Evolutionary conservation across 2,329 filamentous ascomycete species (phyloP), one percentile per base, ranked within the genome.

Genomic region (Alternaria brassicae): DNA sequence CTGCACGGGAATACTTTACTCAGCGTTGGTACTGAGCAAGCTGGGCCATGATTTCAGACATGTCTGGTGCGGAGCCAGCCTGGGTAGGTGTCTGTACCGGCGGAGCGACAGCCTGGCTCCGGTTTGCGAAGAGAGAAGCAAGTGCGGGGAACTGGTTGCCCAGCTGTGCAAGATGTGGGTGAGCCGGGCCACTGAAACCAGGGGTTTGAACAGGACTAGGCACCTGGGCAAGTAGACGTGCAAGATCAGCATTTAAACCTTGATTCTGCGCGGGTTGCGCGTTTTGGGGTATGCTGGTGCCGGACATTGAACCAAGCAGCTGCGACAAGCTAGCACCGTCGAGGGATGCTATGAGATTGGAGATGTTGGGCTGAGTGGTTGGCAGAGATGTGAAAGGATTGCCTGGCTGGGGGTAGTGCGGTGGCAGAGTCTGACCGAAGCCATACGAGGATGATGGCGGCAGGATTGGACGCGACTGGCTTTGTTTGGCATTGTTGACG

Each of bases 41-140:
- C 69, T 91, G 88, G 13, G 89, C 88, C 85, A 93, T 90, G 51
- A 93, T 91, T 68, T 91, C 89, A 73, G 89, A 86, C 67, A 92
- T 88, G 66, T 83, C 80, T 34, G 80, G 77, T 51, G 60, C 58
- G 39, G 63, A 63, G 27, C 66, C 62, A 66, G 70, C 52, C 42
- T 65, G 63, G 37, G 70, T 62, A 36, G 72, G 72, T 30, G 68
- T 72, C 53, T 74, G 76, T 8, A 68, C 69, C 40, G 72, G 71
- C n/a, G 73, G 75, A 28, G 67, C 66, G 28, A 66, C 56, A 36
- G 62, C 51, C 47, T 69, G 70, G 23, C 57, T 51, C 21, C 73
- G 73, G 40, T 60, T 69, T 21, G 65, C 66, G 19, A 76, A 60
- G 12, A 75, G 58, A 6, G 72, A 69, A 37, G 75, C 74, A 30